Percentiles rank a stretch among this genome's conserved stretches.
phyloP scores from a whole-genome alignment of 768 basidiomycete genomes.

The Panellus pusillus region DNA sequence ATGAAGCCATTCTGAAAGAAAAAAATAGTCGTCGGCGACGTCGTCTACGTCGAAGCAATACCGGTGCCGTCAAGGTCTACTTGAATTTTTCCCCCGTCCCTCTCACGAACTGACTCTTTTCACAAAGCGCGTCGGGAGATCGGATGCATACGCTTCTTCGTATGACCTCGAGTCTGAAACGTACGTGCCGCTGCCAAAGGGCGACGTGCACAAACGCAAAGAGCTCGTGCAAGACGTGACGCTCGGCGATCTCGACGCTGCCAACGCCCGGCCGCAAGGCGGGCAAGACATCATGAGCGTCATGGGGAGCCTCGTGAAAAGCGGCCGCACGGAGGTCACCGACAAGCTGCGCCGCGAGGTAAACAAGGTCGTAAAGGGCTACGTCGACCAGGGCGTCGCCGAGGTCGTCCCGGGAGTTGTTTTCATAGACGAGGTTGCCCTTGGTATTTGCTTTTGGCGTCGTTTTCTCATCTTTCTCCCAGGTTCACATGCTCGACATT shows the following conservation, averaged over 20 bases:
- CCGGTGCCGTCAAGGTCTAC: constrained; percentile 91
- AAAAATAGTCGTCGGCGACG: constrained; percentile 95
- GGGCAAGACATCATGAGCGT: constrained; percentile 99
- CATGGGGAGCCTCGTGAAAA: constrained; percentile 90
- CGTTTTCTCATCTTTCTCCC: neutral
- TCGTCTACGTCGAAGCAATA: constrained; percentile 93
- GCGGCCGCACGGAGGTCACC: constrained; percentile 92
- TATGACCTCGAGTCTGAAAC: constrained; percentile 98
- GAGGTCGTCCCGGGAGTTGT: constrained; percentile 97
- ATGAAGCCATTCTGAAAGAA: constrained; percentile 97
- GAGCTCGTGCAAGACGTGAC: constrained; percentile 96
- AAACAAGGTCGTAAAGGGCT: constrained; percentile 95
- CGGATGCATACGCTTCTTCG: constrained; percentile 95
- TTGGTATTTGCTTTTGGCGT: neutral
- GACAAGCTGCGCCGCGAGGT: constrained; percentile 95
- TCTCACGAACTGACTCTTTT: neutral
- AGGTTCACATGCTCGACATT: constrained; percentile 99
- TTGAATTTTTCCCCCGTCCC: neutral
- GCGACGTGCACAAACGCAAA: constrained; percentile 94
- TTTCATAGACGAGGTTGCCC: constrained; percentile 91
- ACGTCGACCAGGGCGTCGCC: constrained; percentile 97
- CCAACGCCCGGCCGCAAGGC: constrained; percentile 93
- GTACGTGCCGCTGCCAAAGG: constrained; percentile 96
- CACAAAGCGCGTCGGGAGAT: constrained; percentile 87
- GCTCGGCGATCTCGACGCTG: constrained; percentile 91